Base-by-base conservation (phyloP, 139 green algal genomes). In the Nannochloris sp. region DNA sequence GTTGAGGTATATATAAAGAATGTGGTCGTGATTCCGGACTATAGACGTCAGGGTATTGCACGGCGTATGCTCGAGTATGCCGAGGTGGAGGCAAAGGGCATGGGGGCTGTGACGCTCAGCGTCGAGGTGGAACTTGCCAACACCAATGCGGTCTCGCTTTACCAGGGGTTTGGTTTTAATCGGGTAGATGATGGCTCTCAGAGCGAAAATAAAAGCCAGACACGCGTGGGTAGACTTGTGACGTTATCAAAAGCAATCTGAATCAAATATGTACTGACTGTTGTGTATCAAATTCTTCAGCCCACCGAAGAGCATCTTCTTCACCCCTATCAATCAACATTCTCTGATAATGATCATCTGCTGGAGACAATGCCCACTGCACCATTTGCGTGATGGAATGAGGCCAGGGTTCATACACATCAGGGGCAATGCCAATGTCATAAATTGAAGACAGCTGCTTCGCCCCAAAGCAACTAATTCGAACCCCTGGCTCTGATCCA, bases 381-480 rank as follows among this genome's bases (percentile, higher is more conserved):
- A 86, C 20, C 76, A 84, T 86, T 62, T 84, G 71, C 53, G 65
- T 61, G n/a, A 83, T 20, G 20, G 20, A 74, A 68, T 76, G 69
- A 20, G 61, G 49, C 71, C 71, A 73, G 59, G 67, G 68, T 25
- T 67, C 59, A 46, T 73, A 87, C 2, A 37, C 61, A 51, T 86
- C 81, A 3, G 77, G 74, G 8, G 48, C 67, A 62, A 82, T 84
- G 44, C 66, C 70, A 6, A 77, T 80, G 44, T 65, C 61, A 63
- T 77, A 77, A 45, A 67, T 17, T 0, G 40, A 56, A 13, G 56
- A 70, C 53, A 84, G 40, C 23, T 74, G 60, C 58, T 81, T 56
- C 1, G 70, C 66, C 20, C 81, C 73, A 59, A 90, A 88, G 66
- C 84, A 90, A 69, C 69, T 87, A 0, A 90, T 69, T 8, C 74